Percentiles rank a stretch among this genome's conserved stretches.
phyloP scores from a whole-genome alignment of 2,329 filamentous ascomycete species.

The Colletotrichum karsti region DNA sequence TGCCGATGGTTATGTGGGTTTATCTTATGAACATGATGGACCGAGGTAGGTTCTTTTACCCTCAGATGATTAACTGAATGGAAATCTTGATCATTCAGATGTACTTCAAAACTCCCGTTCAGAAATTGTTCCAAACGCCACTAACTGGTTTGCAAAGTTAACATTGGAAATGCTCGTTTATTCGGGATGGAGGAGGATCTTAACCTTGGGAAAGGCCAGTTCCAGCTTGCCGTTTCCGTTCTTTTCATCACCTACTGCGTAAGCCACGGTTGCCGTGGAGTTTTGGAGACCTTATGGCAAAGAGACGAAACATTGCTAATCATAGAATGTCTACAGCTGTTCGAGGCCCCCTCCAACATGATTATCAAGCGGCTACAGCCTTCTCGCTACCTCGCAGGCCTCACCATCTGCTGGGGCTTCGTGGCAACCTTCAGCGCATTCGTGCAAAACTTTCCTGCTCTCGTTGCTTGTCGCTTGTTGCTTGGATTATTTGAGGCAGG shows the following conservation, averaged over 20 bases:
- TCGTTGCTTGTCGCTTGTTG: constrained; percentile 65
- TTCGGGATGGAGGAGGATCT: neutral
- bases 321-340: constrained; percentile 35
- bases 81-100: no score
- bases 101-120: no score
- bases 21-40: constrained; percentile 47
- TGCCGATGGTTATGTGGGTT: constrained; percentile 42
- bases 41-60: constrained; percentile 34
- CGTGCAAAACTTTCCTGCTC: constrained; percentile 60
- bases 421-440: constrained; percentile 66
- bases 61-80: no score
- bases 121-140: no score
- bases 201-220: constrained; percentile 58
- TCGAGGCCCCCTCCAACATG: constrained; percentile 50
- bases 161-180: constrained; percentile 53
- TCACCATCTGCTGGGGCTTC: constrained; percentile 54
- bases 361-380: constrained; percentile 47
- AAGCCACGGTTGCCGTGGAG: no score
- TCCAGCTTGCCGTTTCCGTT: constrained; percentile 61
- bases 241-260: constrained; percentile 51
- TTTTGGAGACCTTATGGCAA: no score
- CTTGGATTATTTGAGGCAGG: constrained; percentile 68
- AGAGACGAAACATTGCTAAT: no score
- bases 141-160: constrained; percentile 21
- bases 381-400: constrained; percentile 50